Evolutionary conservation across 805 yeast species (phyloP), one percentile per base, ranked within the genome.

Genomic region (Wickerhamiella lipophila): DNA sequence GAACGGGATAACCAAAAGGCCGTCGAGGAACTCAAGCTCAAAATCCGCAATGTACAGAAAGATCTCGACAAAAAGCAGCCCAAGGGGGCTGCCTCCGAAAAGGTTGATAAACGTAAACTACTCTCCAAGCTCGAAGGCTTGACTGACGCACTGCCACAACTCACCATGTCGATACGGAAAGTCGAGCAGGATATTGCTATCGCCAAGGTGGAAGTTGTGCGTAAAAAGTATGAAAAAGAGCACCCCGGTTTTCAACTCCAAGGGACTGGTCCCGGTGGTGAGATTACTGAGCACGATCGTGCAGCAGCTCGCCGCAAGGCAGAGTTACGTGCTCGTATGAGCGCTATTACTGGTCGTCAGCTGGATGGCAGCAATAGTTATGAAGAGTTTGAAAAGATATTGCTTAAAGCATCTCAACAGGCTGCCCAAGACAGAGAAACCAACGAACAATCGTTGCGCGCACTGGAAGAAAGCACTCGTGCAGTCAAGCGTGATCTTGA

Each of bases 241-340:
- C 74, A 83, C 58, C 95, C 96, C 9, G 73, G 77, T 1, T 72
- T 79, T 2, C 72, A 86, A 64, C 72, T 81, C 44, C 69, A 72
- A 23, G 96, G 96, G 3, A 76, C 92, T 5, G 97, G 96, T 6
- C 81, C 86, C 42, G 78, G 81, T 58, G 96, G 96, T 26, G 77
- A 78, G 52, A 75, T 86, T 7, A 88, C 96, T 2, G 96, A 84
- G 22, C 66, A 77, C 12, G 96, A 88, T 61, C 75, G 83, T 52
- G 75, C 83, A 54, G 82, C 83, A 57, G 92, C 89, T 35, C 80
- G 75, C 56, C 79, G 84, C 38, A 81, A 83, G 60, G 94, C 89
- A 36, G 67, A 79, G 50, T 70, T 92, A 56, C 78, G 79, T 54
- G 83, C 88, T 46, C 75, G 95, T 56, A 87, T 89, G 94, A 94